Evolutionary conservation across 2,329 filamentous ascomycete genomes (phyloP), one percentile per base, ranked within the genome.

Genomic region (Penicillium sp.): DNA sequence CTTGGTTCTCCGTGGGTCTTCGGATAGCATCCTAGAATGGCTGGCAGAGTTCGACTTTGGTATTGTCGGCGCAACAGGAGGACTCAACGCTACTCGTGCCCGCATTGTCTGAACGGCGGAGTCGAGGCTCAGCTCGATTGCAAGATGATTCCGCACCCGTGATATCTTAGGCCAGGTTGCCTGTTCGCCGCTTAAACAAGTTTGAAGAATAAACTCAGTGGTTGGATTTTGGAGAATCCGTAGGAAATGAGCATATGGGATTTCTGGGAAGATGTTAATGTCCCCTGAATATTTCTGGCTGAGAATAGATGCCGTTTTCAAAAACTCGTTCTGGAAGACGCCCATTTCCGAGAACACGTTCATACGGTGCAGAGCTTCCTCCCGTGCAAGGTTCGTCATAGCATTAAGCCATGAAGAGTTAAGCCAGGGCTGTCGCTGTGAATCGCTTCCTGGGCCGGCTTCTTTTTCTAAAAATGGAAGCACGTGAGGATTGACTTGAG

Each of bases 401-500:
- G 81, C 85, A 47, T 84, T 80, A 0, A 91, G 66, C 85, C 87
- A 90, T 6, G 69, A 66, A 54, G 77, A 67, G n/a, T 68, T 63
- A 12, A 70, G 62, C 18, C 63, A 66, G 26, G 64, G 62, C 28
- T 71, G 65, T 24, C 73, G 66, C 9, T 67, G 68, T 56, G 54
- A 65, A 55, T 65, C 59, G 38, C 56, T 59, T 18, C 59, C 64
- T 26, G 65, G 62, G 68, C 67, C 80, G 59, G 91, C 88, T 57
- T 95, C 89, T 62, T 86, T 89, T 16, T 83, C 79, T 16, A 97
- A 76, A 65, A 97, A 96, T 0, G 91, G 90, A 0, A 95, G 84
- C 8, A 97, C 90, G 65, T 97, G 93, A 0, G 93, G 93, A 65
- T 97, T 97, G 51, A 97, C 91, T 70, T 97, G 93, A 0, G 91